Percentiles rank a stretch among this genome's conserved stretches.
These are phyloP conservation scores for Bretschneidera sinensis DNA, from an alignment of 345 rosid genomes.

Conservation along the genomic window DNA sequence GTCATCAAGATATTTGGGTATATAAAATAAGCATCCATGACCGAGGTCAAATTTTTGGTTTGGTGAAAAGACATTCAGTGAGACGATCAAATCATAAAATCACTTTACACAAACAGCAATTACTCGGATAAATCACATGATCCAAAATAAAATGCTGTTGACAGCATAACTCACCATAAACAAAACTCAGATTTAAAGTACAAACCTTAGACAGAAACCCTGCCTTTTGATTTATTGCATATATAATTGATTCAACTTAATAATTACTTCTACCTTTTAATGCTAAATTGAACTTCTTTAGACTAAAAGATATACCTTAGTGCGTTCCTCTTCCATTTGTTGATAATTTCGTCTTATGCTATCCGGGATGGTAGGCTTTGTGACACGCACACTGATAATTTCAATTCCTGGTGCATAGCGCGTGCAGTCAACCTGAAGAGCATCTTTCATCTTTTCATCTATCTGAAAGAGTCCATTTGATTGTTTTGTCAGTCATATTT, in stretches of 20 bases:
- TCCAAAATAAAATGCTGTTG: neutral
- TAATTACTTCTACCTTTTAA: neutral
- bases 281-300: neutral
- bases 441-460: conserved; percentile 94
- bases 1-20: no score
- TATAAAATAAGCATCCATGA: neutral
- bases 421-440: conserved; percentile 90
- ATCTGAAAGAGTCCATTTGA: conserved; percentile 43
- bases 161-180: neutral
- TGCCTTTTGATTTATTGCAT: no score
- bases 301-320: conserved; percentile 50
- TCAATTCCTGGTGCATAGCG: conserved; percentile 92
- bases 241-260: neutral
- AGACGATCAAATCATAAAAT: neutral
- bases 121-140: neutral
- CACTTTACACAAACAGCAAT: neutral
- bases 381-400: conserved; percentile 84
- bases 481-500: neutral
- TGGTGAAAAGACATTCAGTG: neutral
- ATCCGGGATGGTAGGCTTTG: conserved; percentile 79
- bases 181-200: neutral
- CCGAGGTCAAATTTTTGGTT: neutral
- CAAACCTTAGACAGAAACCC: no score
- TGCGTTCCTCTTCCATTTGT: conserved; percentile 94
- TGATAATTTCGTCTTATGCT: conserved; percentile 74